phyloP scores from a whole-genome alignment of 2,329 filamentous ascomycete genomes.

The Sporothrix inflata region DNA sequence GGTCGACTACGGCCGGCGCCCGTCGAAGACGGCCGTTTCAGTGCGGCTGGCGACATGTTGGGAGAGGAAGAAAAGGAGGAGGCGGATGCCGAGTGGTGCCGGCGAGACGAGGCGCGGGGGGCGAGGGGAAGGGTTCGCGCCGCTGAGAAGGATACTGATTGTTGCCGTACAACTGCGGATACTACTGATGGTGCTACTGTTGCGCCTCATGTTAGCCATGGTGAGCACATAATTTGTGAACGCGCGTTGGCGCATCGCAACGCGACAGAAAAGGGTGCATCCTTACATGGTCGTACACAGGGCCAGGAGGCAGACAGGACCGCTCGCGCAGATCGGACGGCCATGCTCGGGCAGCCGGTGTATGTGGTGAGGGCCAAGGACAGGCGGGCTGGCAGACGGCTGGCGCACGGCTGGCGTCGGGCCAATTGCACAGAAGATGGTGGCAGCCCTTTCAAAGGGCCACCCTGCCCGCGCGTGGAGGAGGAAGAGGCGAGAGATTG shows the following conservation, averaged over 20 bases:
- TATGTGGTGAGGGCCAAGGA: neutral
- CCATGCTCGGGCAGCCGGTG: slow-evolving; percentile 28
- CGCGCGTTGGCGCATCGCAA: neutral
- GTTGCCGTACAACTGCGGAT: neutral
- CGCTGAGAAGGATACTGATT: neutral
- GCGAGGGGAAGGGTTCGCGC: neutral
- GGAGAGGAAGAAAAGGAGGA: neutral
- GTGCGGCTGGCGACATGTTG: slow-evolving; percentile 18
- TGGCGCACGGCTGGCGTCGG: slow-evolving; percentile 9
- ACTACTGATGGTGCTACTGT: slow-evolving; percentile 14
- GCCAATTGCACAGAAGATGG: neutral
- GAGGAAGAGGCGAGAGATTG: neutral
- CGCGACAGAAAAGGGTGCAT: no score
- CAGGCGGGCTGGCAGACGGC: neutral
- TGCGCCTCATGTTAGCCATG: neutral
- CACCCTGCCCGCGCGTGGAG: neutral
- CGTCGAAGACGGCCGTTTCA: neutral
- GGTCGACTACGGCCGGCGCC: neutral
- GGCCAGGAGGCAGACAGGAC: slow-evolving; percentile 27
- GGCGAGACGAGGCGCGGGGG: neutral
- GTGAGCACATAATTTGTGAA: neutral
- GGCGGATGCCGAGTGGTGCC: neutral
- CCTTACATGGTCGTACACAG: slow-evolving; percentile 29
- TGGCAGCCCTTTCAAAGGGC: neutral
- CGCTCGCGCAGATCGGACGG: slow-evolving; percentile 23